These are phyloP conservation scores for Penicillium sp. DNA, from an alignment of 2,329 filamentous ascomycete species.

Conservation along the genomic window DNA sequence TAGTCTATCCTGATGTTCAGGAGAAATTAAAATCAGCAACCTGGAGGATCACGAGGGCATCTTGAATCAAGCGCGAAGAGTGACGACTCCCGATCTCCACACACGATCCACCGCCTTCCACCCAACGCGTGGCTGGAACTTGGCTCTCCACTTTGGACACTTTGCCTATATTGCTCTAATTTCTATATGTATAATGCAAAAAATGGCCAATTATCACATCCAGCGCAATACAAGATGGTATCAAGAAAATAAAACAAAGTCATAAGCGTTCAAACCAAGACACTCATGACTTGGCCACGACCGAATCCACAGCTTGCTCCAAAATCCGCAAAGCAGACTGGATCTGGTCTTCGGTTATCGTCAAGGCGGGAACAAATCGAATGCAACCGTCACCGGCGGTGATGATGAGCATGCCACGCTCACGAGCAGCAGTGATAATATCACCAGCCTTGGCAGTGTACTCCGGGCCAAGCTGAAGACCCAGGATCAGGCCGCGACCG, in stretches of 20 bases:
- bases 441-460: slow-evolving; percentile 49
- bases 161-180: slow-evolving; percentile 12
- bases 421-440: slow-evolving; percentile 80
- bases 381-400: slow-evolving; percentile 91
- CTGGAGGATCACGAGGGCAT: neutral
- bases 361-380: slow-evolving; percentile 84
- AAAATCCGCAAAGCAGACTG: slow-evolving; percentile 72
- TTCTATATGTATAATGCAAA: slow-evolving; percentile 2
- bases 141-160: slow-evolving; percentile 1
- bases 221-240: slow-evolving; percentile 21
- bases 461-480: slow-evolving; percentile 76
- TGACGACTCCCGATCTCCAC: slow-evolving; percentile 10
- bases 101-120: slow-evolving; percentile 7
- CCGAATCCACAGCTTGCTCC: slow-evolving; percentile 62
- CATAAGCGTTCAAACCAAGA: slow-evolving; percentile 16
- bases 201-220: slow-evolving; percentile 2
- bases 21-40: neutral
- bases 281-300: slow-evolving; percentile 44
- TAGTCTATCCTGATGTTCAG: neutral
- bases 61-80: slow-evolving; percentile 5
- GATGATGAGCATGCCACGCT: slow-evolving; percentile 84
- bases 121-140: neutral
- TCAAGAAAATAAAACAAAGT: slow-evolving; percentile 17
- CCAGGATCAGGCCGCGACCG: slow-evolving; percentile 81
- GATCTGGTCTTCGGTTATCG: slow-evolving; percentile 78